A percentile compares a stretch with the other conserved stretches of the same genome.
Conservation (phyloP, 2,329 filamentous ascomycete species). For the Botryotinia calthae region DNA sequence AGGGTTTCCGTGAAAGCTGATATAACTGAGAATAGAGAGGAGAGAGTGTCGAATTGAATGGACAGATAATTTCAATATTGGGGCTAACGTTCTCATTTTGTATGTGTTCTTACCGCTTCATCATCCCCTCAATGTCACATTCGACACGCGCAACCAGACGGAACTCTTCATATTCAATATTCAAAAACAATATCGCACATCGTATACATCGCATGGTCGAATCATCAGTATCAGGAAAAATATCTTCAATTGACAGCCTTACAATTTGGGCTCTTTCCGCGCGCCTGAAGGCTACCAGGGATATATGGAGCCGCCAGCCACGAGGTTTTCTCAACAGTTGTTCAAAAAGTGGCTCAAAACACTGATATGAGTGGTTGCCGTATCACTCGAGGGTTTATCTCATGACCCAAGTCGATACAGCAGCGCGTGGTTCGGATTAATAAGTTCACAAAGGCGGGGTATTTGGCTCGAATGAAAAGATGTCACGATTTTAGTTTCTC, state of each 20-base stretch:
- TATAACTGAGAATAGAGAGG: neutral
- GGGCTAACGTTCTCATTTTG: constrained; percentile 7
- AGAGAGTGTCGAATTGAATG: neutral
- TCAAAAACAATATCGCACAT: no score
- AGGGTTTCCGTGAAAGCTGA: constrained; percentile 2
- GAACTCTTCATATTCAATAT: neutral
- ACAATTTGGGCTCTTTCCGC: constrained; percentile 28
- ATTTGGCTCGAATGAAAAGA: constrained; percentile 5
- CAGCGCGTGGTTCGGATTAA: constrained; percentile 15
- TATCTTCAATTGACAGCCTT: constrained; percentile 21
- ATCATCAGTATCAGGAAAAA: constrained; percentile 3
- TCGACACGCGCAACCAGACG: constrained; percentile 6
- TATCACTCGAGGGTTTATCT: constrained; percentile 13
- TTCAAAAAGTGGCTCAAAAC: constrained; percentile 32
- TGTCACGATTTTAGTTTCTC: constrained; percentile 12
- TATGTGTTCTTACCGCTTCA: constrained; percentile 5
- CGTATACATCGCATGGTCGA: constrained; percentile 10
- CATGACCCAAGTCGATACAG: constrained; percentile 5
- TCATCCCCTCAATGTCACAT: neutral
- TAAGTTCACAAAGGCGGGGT: neutral
- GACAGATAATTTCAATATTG: neutral
- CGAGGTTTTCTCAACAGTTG: constrained; percentile 23
- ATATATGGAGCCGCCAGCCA: constrained; percentile 31
- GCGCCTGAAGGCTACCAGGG: constrained; percentile 27
- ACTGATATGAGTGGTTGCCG: constrained; percentile 32